These are phyloP conservation scores for Ettlia oleoabundans DNA, from an alignment of 139 green algal genomes.

Conservation along the genomic window DNA sequence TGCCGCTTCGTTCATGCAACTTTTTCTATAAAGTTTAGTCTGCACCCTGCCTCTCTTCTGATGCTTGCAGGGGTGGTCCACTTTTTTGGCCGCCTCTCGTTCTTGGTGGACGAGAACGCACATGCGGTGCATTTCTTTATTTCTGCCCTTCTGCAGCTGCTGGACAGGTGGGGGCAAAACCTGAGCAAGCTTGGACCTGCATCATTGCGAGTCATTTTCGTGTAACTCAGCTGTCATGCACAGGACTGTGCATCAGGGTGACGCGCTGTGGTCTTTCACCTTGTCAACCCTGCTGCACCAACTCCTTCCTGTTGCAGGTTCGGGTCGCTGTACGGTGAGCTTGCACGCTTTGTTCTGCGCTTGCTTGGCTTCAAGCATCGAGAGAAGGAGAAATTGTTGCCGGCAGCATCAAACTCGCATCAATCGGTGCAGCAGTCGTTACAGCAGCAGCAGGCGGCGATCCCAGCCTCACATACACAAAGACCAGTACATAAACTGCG, in stretches of 20 bases:
- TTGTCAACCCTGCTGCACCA: background rate
- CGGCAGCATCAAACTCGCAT: background rate
- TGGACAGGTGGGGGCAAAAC: constrained; percentile 71
- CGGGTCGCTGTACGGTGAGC: constrained; percentile 93
- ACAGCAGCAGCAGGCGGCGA: background rate
- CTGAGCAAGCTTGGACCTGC: background rate
- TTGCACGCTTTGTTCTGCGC: constrained; percentile 92
- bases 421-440: background rate
- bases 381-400: background rate
- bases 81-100: constrained; percentile 95
- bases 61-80: constrained; percentile 81
- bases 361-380: constrained; percentile 74
- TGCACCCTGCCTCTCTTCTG: background rate
- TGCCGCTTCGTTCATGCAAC: background rate
- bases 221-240: background rate
- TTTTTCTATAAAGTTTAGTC: too few species aligned
- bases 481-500: too few species aligned
- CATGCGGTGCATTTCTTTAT: constrained; percentile 99
- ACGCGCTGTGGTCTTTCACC: too few species aligned
- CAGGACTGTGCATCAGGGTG: too few species aligned
- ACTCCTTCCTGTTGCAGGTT: constrained; percentile 48
- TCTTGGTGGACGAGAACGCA: constrained; percentile 98
- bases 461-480: too few species aligned
- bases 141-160: constrained; percentile 90
- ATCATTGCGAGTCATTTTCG: background rate